Conservation (phyloP, 2,329 filamentous ascomycete genomes). For the Mollisiaceae sp. region DNA sequence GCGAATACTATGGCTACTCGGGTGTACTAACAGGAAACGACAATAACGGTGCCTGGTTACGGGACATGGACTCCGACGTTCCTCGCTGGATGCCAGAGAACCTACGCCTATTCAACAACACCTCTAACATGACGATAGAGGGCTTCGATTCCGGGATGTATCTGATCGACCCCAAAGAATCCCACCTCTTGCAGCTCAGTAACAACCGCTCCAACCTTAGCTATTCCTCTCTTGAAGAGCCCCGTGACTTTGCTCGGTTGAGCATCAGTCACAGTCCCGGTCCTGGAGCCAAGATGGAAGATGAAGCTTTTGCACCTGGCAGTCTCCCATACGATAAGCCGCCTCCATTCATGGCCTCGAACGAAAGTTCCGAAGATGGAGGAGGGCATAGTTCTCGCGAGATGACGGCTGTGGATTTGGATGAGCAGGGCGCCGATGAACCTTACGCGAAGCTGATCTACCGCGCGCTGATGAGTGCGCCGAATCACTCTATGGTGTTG, state of each 20-base stretch:
- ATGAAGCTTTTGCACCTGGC: constrained; percentile 15
- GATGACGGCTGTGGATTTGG: constrained; percentile 36
- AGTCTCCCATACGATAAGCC: constrained; percentile 20
- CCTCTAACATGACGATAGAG: constrained; percentile 22
- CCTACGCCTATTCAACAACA: constrained; percentile 13
- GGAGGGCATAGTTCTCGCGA: constrained; percentile 36
- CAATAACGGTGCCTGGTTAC: constrained; percentile 17
- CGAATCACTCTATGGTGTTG: constrained; percentile 73
- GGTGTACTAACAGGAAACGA: constrained; percentile 26
- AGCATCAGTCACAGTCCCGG: constrained; percentile 31
- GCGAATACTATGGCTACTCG: constrained; percentile 34
- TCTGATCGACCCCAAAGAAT: constrained; percentile 26
- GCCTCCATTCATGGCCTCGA: constrained; percentile 26
- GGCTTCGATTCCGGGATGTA: constrained; percentile 27
- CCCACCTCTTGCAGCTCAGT: constrained; percentile 4
- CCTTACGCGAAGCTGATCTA: constrained; percentile 87
- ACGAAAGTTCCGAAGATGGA: constrained; percentile 38
- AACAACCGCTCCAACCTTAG: constrained; percentile 4
- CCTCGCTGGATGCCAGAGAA: constrained; percentile 25
- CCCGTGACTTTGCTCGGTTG: constrained; percentile 25
- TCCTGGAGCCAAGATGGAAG: constrained; percentile 30
- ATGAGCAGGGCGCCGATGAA: constrained; percentile 50
- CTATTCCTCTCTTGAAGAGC: constrained; percentile 24
- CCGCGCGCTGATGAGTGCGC: constrained; percentile 71
- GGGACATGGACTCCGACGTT: constrained; percentile 12